Evolutionary conservation across 2,329 filamentous ascomycete genomes (phyloP), one percentile per base, ranked within the genome.

Genomic region (Fusarium sp.): DNA sequence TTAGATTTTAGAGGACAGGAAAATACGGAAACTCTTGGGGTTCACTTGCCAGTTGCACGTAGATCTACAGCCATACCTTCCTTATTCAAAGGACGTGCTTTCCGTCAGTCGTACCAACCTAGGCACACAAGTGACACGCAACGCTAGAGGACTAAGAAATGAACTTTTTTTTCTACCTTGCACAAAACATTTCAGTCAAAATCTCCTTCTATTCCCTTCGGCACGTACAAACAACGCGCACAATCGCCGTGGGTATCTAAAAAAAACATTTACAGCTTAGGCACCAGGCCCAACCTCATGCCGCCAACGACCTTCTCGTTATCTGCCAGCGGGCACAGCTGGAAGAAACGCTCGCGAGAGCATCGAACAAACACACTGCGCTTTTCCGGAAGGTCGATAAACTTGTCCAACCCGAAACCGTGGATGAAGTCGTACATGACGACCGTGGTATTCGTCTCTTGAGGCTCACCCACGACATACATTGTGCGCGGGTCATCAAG

Each of bases 381-480:
- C 83, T 94, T 93, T 73, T 93, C 89, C 6, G 90, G 90, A 66
- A 94, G 79, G 71, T 94, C 92, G 66, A 93, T 88, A 65, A 92
- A 89, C 79, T 92, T 92, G 72, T 92, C 89, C 39, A 94, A 83
- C 7, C 89, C 88, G 73, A 94, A 91, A 2, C 92, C 92, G 73
- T 93, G 90, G 53, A 91, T 88, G 57, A 93, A 87, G 73, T 95
- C 92, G 78, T 94, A 94, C 66, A 90, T 89, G 62, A 94, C 83
- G 13, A 94, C 90, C 0, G 89, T 91, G 30, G 84, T 86, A 73
- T 92, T 92, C 6, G 89, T 92, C 62, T 88, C 89, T 77, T 92
- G 91, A 36, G 93, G 92, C 82, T 95, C 93, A 65, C 91, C 91
- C 8, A 90, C 86, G 9, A 89, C 85, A 65, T 81, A 80, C 76